These are phyloP conservation scores for Anthostomella pinea DNA, from an alignment of 2,329 filamentous ascomycete genomes.

Conservation along the genomic window DNA sequence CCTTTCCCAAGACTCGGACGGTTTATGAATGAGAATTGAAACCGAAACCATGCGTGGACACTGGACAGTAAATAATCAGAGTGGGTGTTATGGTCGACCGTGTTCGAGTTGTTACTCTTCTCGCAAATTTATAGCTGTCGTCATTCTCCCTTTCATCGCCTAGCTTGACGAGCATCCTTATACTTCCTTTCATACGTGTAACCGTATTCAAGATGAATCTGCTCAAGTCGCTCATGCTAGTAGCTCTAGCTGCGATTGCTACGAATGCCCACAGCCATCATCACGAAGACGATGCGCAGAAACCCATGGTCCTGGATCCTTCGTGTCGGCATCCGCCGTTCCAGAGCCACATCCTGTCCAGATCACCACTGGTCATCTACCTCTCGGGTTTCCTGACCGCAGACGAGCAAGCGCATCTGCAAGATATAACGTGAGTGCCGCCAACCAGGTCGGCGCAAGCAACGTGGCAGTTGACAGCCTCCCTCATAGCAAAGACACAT, in stretches of 20 bases:
- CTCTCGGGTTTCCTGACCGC: constrained; percentile 36
- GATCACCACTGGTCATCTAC: constrained; percentile 39
- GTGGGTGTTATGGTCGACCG: too few species aligned
- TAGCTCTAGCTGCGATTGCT: constrained; percentile 16
- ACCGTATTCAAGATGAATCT: constrained; percentile 19
- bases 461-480: constrained; percentile 6
- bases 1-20: constrained; percentile 1
- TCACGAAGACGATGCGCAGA: constrained; percentile 19
- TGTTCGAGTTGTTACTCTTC: not conserved
- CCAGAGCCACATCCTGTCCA: constrained; percentile 32
- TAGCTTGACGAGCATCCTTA: not conserved
- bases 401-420: constrained; percentile 35
- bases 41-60: too few species aligned
- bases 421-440: constrained; percentile 31
- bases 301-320: constrained; percentile 16
- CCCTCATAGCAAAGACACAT: constrained; percentile 37
- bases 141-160: not conserved
- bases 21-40: constrained; percentile 7
- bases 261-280: constrained; percentile 20
- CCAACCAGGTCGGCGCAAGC: not conserved
- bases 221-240: constrained; percentile 17
- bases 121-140: not conserved
- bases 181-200: too few species aligned
- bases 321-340: constrained; percentile 34
- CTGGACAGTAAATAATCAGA: too few species aligned